Conservation (phyloP, 345 rosid genomes). For the Citropsis articulata region DNA sequence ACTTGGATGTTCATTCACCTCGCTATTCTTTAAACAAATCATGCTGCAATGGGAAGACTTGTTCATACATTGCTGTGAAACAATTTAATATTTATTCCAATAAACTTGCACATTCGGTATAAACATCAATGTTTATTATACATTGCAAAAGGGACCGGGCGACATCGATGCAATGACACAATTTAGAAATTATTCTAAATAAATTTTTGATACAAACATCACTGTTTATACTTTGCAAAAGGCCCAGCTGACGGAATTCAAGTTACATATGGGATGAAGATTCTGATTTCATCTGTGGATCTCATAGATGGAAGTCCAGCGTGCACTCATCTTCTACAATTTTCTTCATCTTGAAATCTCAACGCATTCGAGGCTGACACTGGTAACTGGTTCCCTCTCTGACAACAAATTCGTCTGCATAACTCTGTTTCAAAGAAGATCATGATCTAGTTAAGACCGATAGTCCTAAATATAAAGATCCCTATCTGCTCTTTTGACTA, state of each 20-base stretch:
- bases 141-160: background rate
- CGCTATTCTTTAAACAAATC: background rate
- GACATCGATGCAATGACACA: background rate
- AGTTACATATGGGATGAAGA: background rate
- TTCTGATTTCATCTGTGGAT: background rate
- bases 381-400: background rate
- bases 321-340: background rate
- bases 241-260: background rate
- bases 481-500: background rate
- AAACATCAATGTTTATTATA: background rate
- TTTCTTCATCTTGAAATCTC: too few species aligned
- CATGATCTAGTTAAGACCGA: background rate
- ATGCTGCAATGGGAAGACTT: too few species aligned
- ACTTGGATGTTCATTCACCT: too few species aligned
- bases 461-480: background rate
- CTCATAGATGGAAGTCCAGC: background rate
- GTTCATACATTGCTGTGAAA: too few species aligned
- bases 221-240: background rate
- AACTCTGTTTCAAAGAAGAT: background rate
- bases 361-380: background rate
- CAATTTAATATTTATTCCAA: background rate
- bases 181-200: background rate
- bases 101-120: background rate
- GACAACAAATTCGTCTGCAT: constrained; percentile 11
- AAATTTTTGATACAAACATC: background rate